A percentile compares a stretch with the other conserved stretches of the same genome.
Evolutionary conservation across 2,329 filamentous ascomycete genomes (phyloP).

Genomic region (Elsinoe australis): DNA sequence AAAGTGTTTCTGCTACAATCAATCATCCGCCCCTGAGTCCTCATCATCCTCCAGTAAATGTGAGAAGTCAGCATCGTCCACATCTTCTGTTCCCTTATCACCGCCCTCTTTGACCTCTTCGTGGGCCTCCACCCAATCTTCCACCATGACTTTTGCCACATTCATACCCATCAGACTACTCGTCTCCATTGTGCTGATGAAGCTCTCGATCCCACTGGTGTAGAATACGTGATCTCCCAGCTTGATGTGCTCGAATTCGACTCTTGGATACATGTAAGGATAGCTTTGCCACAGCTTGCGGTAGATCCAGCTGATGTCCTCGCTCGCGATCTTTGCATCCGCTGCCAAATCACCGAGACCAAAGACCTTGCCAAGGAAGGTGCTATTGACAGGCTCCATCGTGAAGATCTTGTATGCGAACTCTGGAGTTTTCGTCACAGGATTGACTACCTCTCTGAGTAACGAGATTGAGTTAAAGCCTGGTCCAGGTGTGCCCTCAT

Average conservation of each 20-base stretch:
- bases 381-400: slow-evolving; percentile 39
- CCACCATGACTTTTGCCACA: slow-evolving; percentile 62
- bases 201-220: slow-evolving; percentile 70
- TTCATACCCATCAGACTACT: slow-evolving; percentile 86
- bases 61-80: too few relatives aligned
- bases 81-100: too few relatives aligned
- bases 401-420: slow-evolving; percentile 64
- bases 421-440: slow-evolving; percentile 33
- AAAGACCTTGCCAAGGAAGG: slow-evolving; percentile 45
- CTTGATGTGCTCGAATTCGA: slow-evolving; percentile 76
- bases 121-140: too few relatives aligned
- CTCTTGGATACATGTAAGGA: slow-evolving; percentile 72
- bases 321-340: slow-evolving; percentile 28
- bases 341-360: slow-evolving; percentile 32
- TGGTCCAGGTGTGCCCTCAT: slow-evolving; percentile 59
- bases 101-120: too few relatives aligned
- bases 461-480: slow-evolving; percentile 84
- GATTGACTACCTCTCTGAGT: slow-evolving; percentile 55
- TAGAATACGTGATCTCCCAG: slow-evolving; percentile 62
- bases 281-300: slow-evolving; percentile 77
- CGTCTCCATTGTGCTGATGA: slow-evolving; percentile 97
- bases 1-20: too few relatives aligned
- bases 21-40: too few relatives aligned
- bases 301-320: slow-evolving; percentile 64
- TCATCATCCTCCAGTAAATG: too few relatives aligned